Conservation (phyloP, 495 filamentous ascomycete genomes). For the Aspergillus saccharolyticus region DNA sequence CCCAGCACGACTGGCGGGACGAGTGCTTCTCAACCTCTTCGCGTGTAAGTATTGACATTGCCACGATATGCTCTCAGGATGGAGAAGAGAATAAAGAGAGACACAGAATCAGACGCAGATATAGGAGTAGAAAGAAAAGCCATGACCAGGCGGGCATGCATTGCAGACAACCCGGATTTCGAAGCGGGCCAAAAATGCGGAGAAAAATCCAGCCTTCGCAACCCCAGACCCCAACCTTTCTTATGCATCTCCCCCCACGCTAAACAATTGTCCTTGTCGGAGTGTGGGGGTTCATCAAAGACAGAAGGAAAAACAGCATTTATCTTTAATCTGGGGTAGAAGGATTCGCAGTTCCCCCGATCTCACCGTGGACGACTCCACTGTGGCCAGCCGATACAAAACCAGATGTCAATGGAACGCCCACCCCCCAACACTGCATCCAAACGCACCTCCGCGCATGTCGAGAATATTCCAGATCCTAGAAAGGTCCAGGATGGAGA, state of each 20-base stretch:
- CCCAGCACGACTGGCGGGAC: conserved; percentile 67
- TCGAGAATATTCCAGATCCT: conserved; percentile 14
- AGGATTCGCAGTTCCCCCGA: neutral
- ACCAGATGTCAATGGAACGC: neutral
- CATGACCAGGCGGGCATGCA: neutral
- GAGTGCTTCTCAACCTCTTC: conserved; percentile 65
- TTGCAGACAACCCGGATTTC: neutral
- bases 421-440: neutral
- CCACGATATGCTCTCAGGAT: too few species aligned
- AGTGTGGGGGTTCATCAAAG: too few species aligned
- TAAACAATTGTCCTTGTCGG: neutral
- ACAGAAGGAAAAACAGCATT: too few species aligned
- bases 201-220: conserved; percentile 1
- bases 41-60: conserved; percentile 10
- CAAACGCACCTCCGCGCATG: conserved; percentile 14
- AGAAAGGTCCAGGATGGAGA: conserved; percentile 30
- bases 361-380: too few species aligned
- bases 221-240: neutral
- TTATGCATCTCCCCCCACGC: conserved; percentile 9
- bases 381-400: neutral
- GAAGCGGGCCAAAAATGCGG: conserved; percentile 5
- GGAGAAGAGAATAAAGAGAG: neutral
- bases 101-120: neutral
- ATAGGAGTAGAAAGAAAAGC: neutral
- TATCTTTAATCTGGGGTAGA: neutral